A percentile compares a stretch with the other conserved stretches of the same genome.
Evolutionary conservation across 441 rosid species (phyloP).

Genomic region (Erodium moschatum): DNA sequence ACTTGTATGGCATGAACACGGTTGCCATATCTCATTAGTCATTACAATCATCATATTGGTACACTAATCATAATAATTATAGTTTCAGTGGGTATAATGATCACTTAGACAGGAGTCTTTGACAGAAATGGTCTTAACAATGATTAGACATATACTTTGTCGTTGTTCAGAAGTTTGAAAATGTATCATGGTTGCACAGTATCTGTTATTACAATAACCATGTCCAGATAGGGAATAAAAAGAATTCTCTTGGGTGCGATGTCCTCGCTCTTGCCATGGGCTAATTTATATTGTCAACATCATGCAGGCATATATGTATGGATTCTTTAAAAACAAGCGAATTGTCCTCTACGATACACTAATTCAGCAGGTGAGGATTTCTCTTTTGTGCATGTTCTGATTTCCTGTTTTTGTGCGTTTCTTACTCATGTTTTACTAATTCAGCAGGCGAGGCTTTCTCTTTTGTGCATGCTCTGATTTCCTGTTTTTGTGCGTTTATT

Average conservation of each 20-base stretch:
- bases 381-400: slow-evolving; percentile 13
- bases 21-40: too few species aligned
- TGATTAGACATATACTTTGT: not conserved
- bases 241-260: not conserved
- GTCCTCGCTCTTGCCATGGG: not conserved
- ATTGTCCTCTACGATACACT: slow-evolving; percentile 92
- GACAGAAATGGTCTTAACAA: not conserved
- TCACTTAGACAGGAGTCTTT: not conserved
- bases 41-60: not conserved
- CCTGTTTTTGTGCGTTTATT: not conserved
- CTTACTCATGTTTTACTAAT: slow-evolving; percentile 31
- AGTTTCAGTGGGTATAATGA: not conserved
- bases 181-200: not conserved
- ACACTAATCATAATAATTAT: not conserved
- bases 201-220: not conserved
- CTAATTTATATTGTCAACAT: slow-evolving; percentile 19
- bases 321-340: slow-evolving; percentile 95
- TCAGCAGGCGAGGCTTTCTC: slow-evolving; percentile 63
- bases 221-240: not conserved
- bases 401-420: not conserved
- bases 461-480: slow-evolving; percentile 10
- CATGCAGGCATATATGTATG: slow-evolving; percentile 95
- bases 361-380: slow-evolving; percentile 76
- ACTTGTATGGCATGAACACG: too few species aligned
- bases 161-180: not conserved